A percentile compares a stretch with the other conserved stretches of the same genome.
Conservation (phyloP, 331 rosid genomes). For the Pyracantha coccinea region DNA sequence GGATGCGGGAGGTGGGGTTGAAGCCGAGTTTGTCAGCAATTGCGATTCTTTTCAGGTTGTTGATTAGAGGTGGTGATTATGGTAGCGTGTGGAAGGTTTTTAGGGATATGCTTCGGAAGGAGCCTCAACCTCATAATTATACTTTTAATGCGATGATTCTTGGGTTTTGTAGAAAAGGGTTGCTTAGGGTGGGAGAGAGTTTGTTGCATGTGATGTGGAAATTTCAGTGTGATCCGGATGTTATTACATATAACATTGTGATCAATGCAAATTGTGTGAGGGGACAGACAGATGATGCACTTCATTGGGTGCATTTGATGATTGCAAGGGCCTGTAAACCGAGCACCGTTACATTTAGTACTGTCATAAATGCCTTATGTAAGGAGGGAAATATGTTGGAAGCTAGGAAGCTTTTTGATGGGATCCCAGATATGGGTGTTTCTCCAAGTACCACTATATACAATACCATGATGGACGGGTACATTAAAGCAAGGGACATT, state of each 20-base stretch:
- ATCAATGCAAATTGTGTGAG: conserved; percentile 45
- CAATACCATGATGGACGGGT: conserved; percentile 76
- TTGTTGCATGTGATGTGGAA: conserved; percentile 64
- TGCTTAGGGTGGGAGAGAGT: conserved; percentile 48
- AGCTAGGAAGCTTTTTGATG: conserved; percentile 57
- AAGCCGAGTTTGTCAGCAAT: conserved; percentile 47
- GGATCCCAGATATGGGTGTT: conserved; percentile 36
- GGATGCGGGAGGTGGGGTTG: conserved; percentile 60
- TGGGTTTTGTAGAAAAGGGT: conserved; percentile 66
- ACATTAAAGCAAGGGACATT: conserved; percentile 72
- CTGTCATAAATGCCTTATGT: conserved; percentile 56
- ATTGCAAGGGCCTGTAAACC: conserved; percentile 47
- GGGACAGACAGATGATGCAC: conserved; percentile 49
- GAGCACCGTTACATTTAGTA: conserved; percentile 39
- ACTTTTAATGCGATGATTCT: conserved; percentile 41
- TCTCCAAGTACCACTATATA: conserved; percentile 28
- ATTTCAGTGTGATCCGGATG: conserved; percentile 50
- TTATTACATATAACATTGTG: conserved; percentile 46
- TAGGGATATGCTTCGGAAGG: conserved; percentile 43
- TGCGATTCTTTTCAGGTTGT: conserved; percentile 38
- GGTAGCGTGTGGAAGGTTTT: conserved; percentile 71
- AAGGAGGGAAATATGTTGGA: conserved; percentile 66
- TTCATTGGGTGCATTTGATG: conserved; percentile 55
- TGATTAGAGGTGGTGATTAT: conserved; percentile 68
- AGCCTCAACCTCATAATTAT: conserved; percentile 45